Percentiles rank a stretch among this genome's conserved stretches.
phyloP scores from a whole-genome alignment of 257 asterid genomes.

The Asclepias syriaca region DNA sequence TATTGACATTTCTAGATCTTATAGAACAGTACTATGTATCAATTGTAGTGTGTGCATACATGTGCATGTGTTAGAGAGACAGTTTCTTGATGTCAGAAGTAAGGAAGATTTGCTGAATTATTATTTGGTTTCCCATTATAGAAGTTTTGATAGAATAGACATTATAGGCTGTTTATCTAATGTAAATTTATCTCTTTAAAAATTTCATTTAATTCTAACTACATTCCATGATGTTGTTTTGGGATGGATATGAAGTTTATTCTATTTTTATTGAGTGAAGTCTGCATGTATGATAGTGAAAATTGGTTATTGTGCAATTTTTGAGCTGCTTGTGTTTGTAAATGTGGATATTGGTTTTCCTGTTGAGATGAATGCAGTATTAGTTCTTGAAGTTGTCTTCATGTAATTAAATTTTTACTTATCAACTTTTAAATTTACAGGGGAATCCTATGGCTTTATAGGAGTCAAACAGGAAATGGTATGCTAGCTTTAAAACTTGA shows the following conservation, averaged over 20 bases:
- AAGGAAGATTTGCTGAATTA: not conserved
- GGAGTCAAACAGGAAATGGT: conserved; percentile 70
- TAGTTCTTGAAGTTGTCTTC: not conserved
- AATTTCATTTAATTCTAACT: too few species aligned
- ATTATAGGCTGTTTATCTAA: not conserved
- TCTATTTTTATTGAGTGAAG: not conserved
- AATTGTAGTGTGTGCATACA: not conserved
- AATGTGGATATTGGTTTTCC: not conserved
- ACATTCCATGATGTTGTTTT: not conserved
- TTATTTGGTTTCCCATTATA: not conserved
- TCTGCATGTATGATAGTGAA: not conserved
- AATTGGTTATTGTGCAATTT: not conserved
- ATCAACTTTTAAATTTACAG: conserved; percentile 31
- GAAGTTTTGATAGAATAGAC: too few species aligned
- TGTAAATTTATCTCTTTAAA: not conserved
- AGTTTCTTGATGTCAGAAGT: too few species aligned
- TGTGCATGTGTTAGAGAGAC: not conserved
- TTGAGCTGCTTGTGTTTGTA: not conserved
- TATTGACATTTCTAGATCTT: not conserved
- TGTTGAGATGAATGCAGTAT: not conserved
- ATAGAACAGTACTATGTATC: not conserved
- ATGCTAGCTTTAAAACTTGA: conserved; percentile 12
- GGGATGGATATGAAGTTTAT: not conserved
- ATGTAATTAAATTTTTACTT: not conserved
- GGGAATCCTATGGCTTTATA: conserved; percentile 61